Conservation (phyloP, 2,329 filamentous ascomycete genomes). For the Aspergillus novoparasiticus region DNA sequence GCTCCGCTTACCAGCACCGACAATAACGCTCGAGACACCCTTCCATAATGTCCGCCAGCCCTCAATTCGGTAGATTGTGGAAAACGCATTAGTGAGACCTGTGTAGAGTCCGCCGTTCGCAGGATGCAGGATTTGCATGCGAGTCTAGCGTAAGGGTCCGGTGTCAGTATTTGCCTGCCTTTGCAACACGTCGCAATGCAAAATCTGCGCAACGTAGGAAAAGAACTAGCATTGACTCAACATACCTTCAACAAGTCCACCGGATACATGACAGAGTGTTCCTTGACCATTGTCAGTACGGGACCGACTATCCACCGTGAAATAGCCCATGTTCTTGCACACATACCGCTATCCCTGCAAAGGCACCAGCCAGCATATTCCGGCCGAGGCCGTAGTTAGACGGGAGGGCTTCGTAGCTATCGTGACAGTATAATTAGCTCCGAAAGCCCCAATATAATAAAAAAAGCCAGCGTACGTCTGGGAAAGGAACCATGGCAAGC, state of each 20-base stretch:
- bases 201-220: background rate
- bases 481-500: background rate
- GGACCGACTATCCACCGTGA: background rate
- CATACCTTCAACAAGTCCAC: constrained; percentile 95
- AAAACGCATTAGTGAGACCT: constrained; percentile 87
- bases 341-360: constrained; percentile 90
- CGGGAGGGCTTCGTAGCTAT: constrained; percentile 86
- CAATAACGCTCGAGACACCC: constrained; percentile 92
- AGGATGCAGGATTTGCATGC: constrained; percentile 95
- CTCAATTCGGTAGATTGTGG: constrained; percentile 87
- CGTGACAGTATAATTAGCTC: too few relatives aligned
- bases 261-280: constrained; percentile 99
- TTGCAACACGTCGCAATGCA: background rate
- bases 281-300: constrained; percentile 55
- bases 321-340: constrained; percentile 5
- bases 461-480: background rate
- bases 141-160: constrained; percentile 63
- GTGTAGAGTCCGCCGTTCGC: constrained; percentile 79
- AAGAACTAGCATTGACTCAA: constrained; percentile 2
- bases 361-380: constrained; percentile 95
- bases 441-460: background rate
- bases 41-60: constrained; percentile 92
- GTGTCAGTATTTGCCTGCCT: constrained; percentile 6
- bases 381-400: constrained; percentile 91
- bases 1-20: constrained; percentile 76